Evolutionary conservation across 1,139 yeast genomes (phyloP).

Genomic region (Blastobotrys capitulatus): DNA sequence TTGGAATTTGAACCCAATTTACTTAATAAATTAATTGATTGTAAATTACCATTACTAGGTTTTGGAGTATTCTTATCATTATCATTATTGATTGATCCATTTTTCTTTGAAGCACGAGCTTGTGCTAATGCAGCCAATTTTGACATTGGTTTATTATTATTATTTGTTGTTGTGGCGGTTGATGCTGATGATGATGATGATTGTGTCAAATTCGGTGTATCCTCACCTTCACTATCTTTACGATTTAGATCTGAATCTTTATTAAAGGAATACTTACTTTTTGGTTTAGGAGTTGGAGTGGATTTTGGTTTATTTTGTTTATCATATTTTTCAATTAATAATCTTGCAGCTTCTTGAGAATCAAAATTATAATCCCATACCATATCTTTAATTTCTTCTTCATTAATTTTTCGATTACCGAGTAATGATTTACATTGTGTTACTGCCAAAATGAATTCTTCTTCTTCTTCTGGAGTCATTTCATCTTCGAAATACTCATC

Average conservation of each 20-base stretch:
- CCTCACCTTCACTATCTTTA: constrained; percentile 3
- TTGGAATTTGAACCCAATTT: constrained; percentile 4
- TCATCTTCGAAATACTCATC: constrained; percentile 18
- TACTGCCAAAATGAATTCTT: constrained; percentile 26
- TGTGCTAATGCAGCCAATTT: constrained; percentile 48
- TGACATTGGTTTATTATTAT: constrained; percentile 23
- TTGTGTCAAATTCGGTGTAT: neutral
- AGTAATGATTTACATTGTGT: constrained; percentile 44
- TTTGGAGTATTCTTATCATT: neutral
- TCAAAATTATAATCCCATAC: constrained; percentile 59
- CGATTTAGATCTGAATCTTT: constrained; percentile 9
- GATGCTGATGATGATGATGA: too few relatives aligned
- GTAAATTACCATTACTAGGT: neutral
- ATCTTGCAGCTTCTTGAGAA: constrained; percentile 47
- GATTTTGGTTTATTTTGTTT: constrained; percentile 17
- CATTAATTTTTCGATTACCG: constrained; percentile 46
- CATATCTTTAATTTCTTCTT: constrained; percentile 51
- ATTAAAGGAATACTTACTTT: constrained; percentile 16
- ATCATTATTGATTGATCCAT: neutral
- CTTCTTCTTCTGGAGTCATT: constrained; percentile 23
- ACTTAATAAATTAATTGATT: constrained; percentile 7
- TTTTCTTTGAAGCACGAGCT: constrained; percentile 30
- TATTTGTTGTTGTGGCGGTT: constrained; percentile 11
- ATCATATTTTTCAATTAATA: constrained; percentile 40
- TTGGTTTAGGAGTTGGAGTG: constrained; percentile 7